Base-by-base conservation (phyloP, 2,329 filamentous ascomycete genomes). In the Penicillium sp. region DNA sequence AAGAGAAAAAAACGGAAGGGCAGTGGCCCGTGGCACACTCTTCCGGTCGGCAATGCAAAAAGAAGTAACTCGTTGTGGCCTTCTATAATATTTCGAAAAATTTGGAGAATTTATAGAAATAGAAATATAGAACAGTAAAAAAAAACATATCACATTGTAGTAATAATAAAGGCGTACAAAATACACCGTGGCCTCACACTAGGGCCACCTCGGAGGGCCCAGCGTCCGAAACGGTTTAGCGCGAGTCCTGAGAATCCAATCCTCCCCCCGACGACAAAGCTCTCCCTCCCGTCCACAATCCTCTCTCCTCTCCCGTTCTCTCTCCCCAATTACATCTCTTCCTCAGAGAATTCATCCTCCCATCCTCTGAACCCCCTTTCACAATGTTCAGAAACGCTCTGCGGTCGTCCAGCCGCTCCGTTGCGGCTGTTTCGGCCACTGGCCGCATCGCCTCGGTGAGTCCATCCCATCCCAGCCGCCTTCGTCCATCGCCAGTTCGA, bases 361-460 rank as follows among this genome's bases (percentile, higher is more conserved):
- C 66, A 73, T 70, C 68, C 72, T 73, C 71, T 72, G 69, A 71
- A 74, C 73, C 68, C 67, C 66, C 62, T 65, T 62, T 78, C 78
- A 84, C 79, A 82, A 97, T 97, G 93, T 96, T 97, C 86, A 91
- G 93, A 83, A 96, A 90, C 88, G 92, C 93, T 84, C 86, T 97
- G 82, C 88, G 92, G 84, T 92, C 96, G 85, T 95, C 92, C 80
- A 89, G 89, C 84, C 92, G 92, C 85, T 89, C 90, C 81, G 90
- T 93, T 82, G 89, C 90, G 83, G 91, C 90, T 82, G 86, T 95
- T 83, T 90, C 91, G 88, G 89, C 90, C 76, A 85, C 89, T 75
- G 87, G 90, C 85, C 90, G 92, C 85, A 87, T 95, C 82, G 88
- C 88, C 80, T 89, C 88, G 82, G 94, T 97, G 92, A 89, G 93